Conservation (phyloP, 192 early-diverging fungal genomes). For the Coemansia pectinata region DNA sequence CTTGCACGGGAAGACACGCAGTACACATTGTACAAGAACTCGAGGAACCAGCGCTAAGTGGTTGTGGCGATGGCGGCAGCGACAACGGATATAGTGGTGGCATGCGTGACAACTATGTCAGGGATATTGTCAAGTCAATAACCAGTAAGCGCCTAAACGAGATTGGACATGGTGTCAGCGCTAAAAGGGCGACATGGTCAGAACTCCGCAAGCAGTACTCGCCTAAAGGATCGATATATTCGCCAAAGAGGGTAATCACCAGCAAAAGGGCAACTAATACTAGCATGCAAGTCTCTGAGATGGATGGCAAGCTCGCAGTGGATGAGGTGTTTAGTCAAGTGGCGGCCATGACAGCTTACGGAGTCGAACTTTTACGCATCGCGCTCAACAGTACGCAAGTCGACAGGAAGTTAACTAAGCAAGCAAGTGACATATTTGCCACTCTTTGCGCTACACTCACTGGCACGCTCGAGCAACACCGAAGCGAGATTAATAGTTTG, state of each 20-base stretch:
- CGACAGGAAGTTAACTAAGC: neutral
- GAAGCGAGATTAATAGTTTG: neutral
- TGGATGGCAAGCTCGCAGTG: neutral
- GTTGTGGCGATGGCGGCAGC: neutral
- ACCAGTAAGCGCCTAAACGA: neutral
- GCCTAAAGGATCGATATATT: neutral
- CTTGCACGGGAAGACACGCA: neutral
- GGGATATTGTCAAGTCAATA: neutral
- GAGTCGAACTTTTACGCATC: neutral
- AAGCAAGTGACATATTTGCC: neutral
- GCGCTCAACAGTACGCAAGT: neutral
- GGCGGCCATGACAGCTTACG: neutral
- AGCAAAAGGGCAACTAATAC: neutral
- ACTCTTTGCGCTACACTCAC: neutral
- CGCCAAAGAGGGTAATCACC: neutral
- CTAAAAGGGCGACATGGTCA: neutral
- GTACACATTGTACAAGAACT: neutral
- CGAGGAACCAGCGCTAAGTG: neutral
- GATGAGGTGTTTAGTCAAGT: neutral
- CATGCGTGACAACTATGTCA: neutral
- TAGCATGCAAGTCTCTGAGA: neutral
- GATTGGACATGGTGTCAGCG: neutral
- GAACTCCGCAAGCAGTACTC: neutral
- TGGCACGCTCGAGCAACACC: neutral
- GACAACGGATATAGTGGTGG: too few species aligned